A percentile compares a stretch with the other conserved stretches of the same genome.
phyloP scores from a whole-genome alignment of 1,284 basidiomycete genomes.

The Trametes versicolor region DNA sequence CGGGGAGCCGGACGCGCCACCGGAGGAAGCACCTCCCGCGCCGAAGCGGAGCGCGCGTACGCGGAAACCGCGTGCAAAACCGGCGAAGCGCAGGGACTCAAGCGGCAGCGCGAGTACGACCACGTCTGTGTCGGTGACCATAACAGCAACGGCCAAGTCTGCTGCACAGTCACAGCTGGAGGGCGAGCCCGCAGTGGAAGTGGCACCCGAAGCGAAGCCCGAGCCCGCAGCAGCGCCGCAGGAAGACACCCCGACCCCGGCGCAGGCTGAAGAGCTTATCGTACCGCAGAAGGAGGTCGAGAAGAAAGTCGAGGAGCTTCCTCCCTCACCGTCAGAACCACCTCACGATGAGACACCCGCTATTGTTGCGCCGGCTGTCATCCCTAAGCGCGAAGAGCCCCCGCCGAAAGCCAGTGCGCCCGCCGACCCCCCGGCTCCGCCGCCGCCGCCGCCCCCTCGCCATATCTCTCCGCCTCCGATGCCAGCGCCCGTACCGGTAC shows the following conservation, averaged over 20 bases:
- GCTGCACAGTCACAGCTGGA: constrained; percentile 12
- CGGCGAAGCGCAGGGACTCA: constrained; percentile 41
- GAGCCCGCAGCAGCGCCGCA: constrained; percentile 16
- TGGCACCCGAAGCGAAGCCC: constrained; percentile 2
- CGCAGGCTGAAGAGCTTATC: constrained; percentile 7
- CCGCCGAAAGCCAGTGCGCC: constrained; percentile 2
- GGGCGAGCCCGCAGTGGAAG: constrained; percentile 20
- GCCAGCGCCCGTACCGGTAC: background rate
- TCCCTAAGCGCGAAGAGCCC: constrained; percentile 5
- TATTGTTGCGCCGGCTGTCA: constrained; percentile 2
- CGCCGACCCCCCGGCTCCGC: background rate
- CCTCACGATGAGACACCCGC: constrained; percentile 11
- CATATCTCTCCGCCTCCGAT: background rate
- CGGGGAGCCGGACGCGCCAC: constrained; percentile 36
- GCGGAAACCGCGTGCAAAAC: constrained; percentile 37
- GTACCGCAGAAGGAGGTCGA: constrained; percentile 15
- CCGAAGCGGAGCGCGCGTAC: constrained; percentile 43
- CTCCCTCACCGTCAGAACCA: constrained; percentile 5
- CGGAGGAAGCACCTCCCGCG: constrained; percentile 36
- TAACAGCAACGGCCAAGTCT: constrained; percentile 37
- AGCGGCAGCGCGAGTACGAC: constrained; percentile 46
- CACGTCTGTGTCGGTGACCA: constrained; percentile 45
- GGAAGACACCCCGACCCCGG: constrained; percentile 13
- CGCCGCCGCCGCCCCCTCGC: background rate
- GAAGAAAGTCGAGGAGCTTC: constrained; percentile 12